These are phyloP conservation scores for Citrullus amarus DNA, from an alignment of 306 rosid genomes.

Conservation along the genomic window DNA sequence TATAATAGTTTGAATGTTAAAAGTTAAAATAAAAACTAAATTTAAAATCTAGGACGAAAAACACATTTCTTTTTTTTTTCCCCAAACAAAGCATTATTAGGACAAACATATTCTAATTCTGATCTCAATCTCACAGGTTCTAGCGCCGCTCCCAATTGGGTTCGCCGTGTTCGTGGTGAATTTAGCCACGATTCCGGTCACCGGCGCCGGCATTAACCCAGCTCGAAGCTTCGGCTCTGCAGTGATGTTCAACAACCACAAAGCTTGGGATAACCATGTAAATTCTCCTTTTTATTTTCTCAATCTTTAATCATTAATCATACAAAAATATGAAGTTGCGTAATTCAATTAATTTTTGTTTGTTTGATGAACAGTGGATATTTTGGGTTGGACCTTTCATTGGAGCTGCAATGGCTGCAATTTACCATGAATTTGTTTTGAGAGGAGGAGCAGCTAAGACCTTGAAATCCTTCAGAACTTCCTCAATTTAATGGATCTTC, in stretches of 20 bases:
- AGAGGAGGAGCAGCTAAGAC: constrained; percentile 13
- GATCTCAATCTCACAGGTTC: background rate
- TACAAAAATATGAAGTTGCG: background rate
- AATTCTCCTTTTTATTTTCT: background rate
- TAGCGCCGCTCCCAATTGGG: constrained; percentile 24
- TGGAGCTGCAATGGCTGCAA: constrained; percentile 49
- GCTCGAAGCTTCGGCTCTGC: constrained; percentile 24
- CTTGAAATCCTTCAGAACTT: background rate
- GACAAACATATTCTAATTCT: too few species aligned
- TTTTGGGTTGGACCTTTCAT: constrained; percentile 51
- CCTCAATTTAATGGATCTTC: background rate
- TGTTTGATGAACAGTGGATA: constrained; percentile 26
- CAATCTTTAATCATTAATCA: background rate
- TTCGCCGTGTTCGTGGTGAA: constrained; percentile 21
- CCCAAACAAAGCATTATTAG: too few species aligned
- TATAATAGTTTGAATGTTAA: too few species aligned
- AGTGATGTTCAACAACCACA: constrained; percentile 1
- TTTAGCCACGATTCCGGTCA: constrained; percentile 20
- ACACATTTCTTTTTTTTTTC: too few species aligned
- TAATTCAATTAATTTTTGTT: background rate
- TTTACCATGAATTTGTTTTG: constrained; percentile 26
- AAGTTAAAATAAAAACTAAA: too few species aligned
- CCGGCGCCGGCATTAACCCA: constrained; percentile 22
- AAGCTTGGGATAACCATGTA: constrained; percentile 21
- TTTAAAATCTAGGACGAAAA: too few species aligned